These are phyloP conservation scores for Fusarium sp. DNA, from an alignment of 2,329 filamentous ascomycete genomes.

Conservation along the genomic window DNA sequence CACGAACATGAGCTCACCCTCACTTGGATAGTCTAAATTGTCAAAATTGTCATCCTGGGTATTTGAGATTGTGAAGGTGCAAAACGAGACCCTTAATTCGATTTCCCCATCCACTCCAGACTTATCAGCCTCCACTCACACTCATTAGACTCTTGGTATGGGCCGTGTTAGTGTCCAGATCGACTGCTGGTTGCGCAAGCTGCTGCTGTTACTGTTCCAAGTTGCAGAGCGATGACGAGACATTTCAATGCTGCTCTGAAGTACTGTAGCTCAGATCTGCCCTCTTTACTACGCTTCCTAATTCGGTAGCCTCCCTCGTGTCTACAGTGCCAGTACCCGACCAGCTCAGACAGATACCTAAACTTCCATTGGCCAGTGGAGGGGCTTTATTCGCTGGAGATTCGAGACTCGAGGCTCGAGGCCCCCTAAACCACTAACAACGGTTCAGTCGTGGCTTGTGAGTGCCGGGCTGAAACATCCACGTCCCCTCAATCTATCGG, in stretches of 20 bases:
- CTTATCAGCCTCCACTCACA: slow-evolving; percentile 38
- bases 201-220: slow-evolving; percentile 2
- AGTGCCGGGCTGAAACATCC: slow-evolving; percentile 41
- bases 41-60: slow-evolving; percentile 33
- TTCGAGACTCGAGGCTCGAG: slow-evolving; percentile 6
- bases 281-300: slow-evolving; percentile 16
- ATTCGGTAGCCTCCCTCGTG: slow-evolving; percentile 36
- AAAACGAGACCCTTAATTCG: slow-evolving; percentile 41
- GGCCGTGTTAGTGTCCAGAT: slow-evolving; percentile 38
- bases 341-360: no score
- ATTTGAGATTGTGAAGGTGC: slow-evolving; percentile 39
- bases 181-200: slow-evolving; percentile 38
- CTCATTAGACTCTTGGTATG: slow-evolving; percentile 15
- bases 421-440: slow-evolving; percentile 9
- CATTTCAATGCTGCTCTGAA: slow-evolving; percentile 8
- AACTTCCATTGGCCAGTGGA: no score
- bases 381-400: slow-evolving; percentile 21
- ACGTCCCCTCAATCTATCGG: slow-evolving; percentile 25
- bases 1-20: background rate
- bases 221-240: slow-evolving; percentile 24
- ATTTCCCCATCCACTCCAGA: slow-evolving; percentile 39
- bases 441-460: slow-evolving; percentile 32
- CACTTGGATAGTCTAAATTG: background rate
- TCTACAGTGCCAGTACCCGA: background rate
- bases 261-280: slow-evolving; percentile 25